Conservation (phyloP, 139 green algal species). For the Eudorina sp. region DNA sequence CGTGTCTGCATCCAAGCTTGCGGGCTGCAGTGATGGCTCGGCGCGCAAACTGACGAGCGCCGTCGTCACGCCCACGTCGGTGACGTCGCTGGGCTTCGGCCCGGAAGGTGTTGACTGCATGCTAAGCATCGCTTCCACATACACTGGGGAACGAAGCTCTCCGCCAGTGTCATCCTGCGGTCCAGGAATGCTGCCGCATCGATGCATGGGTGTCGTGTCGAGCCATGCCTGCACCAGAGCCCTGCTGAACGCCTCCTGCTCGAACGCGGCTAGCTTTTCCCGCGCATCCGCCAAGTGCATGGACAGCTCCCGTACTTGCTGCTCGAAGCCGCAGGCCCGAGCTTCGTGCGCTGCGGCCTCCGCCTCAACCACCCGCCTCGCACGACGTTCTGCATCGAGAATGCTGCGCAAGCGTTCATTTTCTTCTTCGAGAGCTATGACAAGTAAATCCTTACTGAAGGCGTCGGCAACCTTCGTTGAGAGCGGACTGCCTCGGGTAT, state of each 20-base stretch:
- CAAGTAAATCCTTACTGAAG: background rate
- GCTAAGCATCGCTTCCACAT: too few species aligned
- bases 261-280: background rate
- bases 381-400: background rate
- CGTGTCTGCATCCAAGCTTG: too few species aligned
- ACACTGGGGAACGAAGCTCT: too few species aligned
- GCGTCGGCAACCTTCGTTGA: background rate
- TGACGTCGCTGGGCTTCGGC: too few species aligned
- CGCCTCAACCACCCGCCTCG: background rate
- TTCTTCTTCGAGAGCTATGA: background rate
- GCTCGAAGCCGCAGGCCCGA: background rate
- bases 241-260: background rate
- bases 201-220: background rate
- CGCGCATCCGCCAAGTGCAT: background rate
- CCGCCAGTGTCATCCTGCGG: background rate
- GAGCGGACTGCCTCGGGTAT: too few species aligned
- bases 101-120: too few species aligned
- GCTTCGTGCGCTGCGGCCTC: background rate
- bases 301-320: background rate
- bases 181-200: background rate
- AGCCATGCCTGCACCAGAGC: constrained; percentile 2
- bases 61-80: too few species aligned
- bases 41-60: too few species aligned
- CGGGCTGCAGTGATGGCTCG: too few species aligned
- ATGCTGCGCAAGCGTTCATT: background rate